Conservation (phyloP, 768 basidiomycete species). For the Tricholoma flavovirens region DNA sequence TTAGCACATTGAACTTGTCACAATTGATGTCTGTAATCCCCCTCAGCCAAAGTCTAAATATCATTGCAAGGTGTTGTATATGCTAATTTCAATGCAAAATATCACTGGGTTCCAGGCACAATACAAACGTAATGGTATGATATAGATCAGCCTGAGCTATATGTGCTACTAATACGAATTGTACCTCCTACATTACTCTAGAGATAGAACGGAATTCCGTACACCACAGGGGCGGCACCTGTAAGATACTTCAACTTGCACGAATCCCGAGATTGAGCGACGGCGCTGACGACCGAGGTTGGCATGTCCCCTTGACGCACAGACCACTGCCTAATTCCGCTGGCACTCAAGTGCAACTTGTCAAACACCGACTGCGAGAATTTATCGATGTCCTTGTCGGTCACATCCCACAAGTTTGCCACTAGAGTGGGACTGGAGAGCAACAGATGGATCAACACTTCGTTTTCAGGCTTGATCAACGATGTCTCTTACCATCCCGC, state of each 20-base stretch:
- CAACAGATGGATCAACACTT: neutral
- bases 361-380: conserved; percentile 82
- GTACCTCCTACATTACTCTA: too few species aligned
- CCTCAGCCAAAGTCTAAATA: too few species aligned
- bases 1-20: too few species aligned
- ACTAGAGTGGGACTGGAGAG: conserved; percentile 75
- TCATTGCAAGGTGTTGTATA: too few species aligned
- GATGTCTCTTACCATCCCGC: conserved; percentile 79
- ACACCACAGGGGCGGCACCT: conserved; percentile 91
- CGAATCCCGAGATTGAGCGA: conserved; percentile 69
- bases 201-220: conserved; percentile 92
- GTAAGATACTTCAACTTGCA: conserved; percentile 93
- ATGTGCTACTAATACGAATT: too few species aligned
- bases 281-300: conserved; percentile 62
- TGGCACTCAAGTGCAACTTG: conserved; percentile 47
- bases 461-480: neutral
- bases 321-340: conserved; percentile 20
- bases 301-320: conserved; percentile 11
- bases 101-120: too few species aligned
- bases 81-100: too few species aligned
- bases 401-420: conserved; percentile 98
- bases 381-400: conserved; percentile 95
- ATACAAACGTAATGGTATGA: too few species aligned
- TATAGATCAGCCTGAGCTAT: too few species aligned
- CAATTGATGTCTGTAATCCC: too few species aligned